phyloP scores from a whole-genome alignment of 139 green algal species.

The Chlamydomonas schloesseri region DNA sequence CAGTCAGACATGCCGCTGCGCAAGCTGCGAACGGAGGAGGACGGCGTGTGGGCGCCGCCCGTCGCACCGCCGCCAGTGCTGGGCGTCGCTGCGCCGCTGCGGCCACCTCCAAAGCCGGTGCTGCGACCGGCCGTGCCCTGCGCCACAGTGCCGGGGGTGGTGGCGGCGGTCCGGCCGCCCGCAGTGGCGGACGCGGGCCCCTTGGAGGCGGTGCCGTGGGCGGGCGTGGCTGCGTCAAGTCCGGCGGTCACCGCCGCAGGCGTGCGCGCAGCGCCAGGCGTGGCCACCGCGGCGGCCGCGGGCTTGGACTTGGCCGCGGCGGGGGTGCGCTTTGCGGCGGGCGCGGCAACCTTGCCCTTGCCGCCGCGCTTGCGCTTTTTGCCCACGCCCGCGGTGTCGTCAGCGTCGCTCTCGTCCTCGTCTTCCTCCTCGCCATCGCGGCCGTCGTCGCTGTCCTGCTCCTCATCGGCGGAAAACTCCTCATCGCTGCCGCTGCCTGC shows the following conservation, averaged over 20 bases:
- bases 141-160: neutral
- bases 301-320: neutral
- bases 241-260: neutral
- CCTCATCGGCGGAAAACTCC: conserved; percentile 35
- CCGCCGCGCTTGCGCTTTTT: conserved; percentile 50
- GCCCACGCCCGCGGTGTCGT: conserved; percentile 28
- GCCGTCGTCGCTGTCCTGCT: conserved; percentile 34
- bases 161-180: neutral
- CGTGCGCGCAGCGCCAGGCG: neutral
- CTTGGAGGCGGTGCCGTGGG: conserved; percentile 24
- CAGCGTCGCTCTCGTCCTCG: conserved; percentile 41
- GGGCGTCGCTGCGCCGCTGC: neutral
- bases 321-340: neutral
- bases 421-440: conserved; percentile 46
- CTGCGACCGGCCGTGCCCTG: too few species aligned
- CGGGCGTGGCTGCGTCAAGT: neutral
- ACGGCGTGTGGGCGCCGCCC: neutral
- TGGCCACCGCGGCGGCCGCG: neutral
- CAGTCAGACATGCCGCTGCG: conserved; percentile 3
- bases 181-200: conserved; percentile 4
- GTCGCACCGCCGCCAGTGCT: neutral
- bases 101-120: neutral
- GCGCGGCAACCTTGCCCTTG: neutral
- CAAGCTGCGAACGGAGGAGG: neutral
- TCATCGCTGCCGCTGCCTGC: conserved; percentile 18